Evolutionary conservation across 2,329 filamentous ascomycete species (phyloP).

Genomic region (Didymella arachidicola): DNA sequence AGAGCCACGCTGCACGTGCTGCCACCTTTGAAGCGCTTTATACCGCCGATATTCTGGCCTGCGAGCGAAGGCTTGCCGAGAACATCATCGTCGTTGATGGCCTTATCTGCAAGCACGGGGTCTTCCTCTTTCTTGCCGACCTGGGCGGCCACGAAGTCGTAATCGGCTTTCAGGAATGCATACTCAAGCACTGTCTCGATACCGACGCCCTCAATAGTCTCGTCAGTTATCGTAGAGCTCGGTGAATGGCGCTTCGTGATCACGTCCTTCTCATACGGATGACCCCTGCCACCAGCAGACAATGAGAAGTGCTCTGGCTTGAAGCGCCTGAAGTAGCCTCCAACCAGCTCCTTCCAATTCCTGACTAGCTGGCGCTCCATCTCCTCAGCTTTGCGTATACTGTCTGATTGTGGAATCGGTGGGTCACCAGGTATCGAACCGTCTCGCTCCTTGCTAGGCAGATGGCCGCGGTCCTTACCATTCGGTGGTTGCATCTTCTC

Average conservation of each 20-base stretch:
- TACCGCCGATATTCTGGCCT: slow-evolving; percentile 71
- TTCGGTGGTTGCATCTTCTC: slow-evolving; percentile 51
- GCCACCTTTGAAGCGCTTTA: slow-evolving; percentile 85
- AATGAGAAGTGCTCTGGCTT: slow-evolving; percentile 77
- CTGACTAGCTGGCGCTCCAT: slow-evolving; percentile 75
- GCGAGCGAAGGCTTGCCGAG: slow-evolving; percentile 68
- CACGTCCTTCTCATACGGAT: slow-evolving; percentile 45
- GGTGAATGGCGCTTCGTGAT: slow-evolving; percentile 36
- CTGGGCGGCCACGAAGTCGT: slow-evolving; percentile 92
- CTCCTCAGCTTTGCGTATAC: slow-evolving; percentile 68
- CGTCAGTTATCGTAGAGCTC: slow-evolving; percentile 32
- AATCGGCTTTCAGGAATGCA: slow-evolving; percentile 90
- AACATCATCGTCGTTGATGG: slow-evolving; percentile 85
- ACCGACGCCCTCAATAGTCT: slow-evolving; percentile 58
- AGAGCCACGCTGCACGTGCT: slow-evolving; percentile 90
- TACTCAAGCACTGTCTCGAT: slow-evolving; percentile 86
- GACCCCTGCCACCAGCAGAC: slow-evolving; percentile 49
- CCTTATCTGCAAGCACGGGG: slow-evolving; percentile 72
- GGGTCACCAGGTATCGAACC: slow-evolving; percentile 36
- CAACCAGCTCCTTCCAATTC: slow-evolving; percentile 83
- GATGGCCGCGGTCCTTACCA: slow-evolving; percentile 29
- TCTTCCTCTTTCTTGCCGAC: slow-evolving; percentile 80
- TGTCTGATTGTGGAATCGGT: slow-evolving; percentile 50
- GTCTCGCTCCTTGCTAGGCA: slow-evolving; percentile 37
- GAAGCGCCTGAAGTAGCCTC: slow-evolving; percentile 94